Evolutionary conservation across 163 green algal species (phyloP).

Genomic region (Scenedesmus sp.): DNA sequence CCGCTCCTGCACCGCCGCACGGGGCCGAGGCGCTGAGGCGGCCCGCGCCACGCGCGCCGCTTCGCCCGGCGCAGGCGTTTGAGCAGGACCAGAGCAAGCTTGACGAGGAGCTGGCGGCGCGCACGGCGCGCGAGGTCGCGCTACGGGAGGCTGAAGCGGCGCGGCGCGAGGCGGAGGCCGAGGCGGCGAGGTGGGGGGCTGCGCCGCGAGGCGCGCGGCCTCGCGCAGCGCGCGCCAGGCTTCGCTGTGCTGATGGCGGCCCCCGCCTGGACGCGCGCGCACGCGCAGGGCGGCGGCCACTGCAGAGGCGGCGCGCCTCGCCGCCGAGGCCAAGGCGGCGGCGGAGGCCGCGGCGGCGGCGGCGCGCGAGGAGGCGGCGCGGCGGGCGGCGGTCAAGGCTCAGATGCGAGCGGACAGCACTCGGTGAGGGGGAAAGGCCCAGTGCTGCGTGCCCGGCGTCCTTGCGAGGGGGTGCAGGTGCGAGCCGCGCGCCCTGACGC

Average conservation of each 20-base stretch:
- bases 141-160: slow-evolving; percentile 15
- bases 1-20: not conserved
- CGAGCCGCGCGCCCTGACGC: too few relatives aligned
- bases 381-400: slow-evolving; percentile 7
- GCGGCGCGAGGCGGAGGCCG: not conserved
- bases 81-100: slow-evolving; percentile 18
- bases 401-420: not conserved
- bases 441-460: not conserved
- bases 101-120: slow-evolving; percentile 29
- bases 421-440: not conserved
- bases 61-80: slow-evolving; percentile 32
- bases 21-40: too few relatives aligned
- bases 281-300: slow-evolving; percentile 36
- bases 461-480: not conserved
- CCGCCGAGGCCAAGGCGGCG: slow-evolving; percentile 10
- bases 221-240: too few relatives aligned
- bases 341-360: slow-evolving; percentile 3
- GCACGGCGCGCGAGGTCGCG: slow-evolving; percentile 27
- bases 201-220: too few relatives aligned
- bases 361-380: slow-evolving; percentile 3
- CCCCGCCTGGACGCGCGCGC: not conserved
- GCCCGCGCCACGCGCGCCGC: too few relatives aligned
- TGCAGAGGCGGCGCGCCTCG: slow-evolving; percentile 21
- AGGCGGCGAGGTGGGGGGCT: not conserved
- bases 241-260: too few relatives aligned